Conservation (phyloP, 2,329 filamentous ascomycete species). For the Cladosporium sp. region DNA sequence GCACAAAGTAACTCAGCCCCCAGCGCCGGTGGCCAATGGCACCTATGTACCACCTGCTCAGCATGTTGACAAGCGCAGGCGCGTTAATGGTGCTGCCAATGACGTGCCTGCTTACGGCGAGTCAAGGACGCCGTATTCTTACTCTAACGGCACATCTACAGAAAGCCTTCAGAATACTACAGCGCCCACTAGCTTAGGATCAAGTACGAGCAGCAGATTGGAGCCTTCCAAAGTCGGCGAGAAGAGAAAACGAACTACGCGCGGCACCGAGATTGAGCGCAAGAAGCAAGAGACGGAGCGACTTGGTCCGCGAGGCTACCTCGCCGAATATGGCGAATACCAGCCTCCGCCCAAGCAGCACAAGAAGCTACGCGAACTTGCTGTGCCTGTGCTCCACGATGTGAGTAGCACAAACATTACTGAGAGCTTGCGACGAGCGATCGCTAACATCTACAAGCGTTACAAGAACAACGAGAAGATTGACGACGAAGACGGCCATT, state of each 20-base stretch:
- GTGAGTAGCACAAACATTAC: conserved; percentile 40
- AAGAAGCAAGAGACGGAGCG: conserved; percentile 29
- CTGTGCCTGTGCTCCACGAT: conserved; percentile 56
- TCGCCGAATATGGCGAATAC: conserved; percentile 57
- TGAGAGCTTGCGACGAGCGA: background rate
- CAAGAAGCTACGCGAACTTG: conserved; percentile 72
- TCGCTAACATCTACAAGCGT: conserved; percentile 18
- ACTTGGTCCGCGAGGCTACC: conserved; percentile 26
- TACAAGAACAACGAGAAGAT: conserved; percentile 57
- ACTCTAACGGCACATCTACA: conserved; percentile 60
- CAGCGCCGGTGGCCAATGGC: conserved; percentile 12
- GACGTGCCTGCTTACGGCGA: conserved; percentile 29
- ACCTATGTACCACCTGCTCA: conserved; percentile 33
- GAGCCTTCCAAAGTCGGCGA: conserved; percentile 67
- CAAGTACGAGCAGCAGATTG: conserved; percentile 61
- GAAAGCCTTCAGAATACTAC: conserved; percentile 66
- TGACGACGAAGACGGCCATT: conserved; percentile 96
- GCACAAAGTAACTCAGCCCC: conserved; percentile 9
- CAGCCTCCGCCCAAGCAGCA: conserved; percentile 81
- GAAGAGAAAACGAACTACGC: conserved; percentile 80
- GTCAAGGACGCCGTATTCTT: conserved; percentile 65
- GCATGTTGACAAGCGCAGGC: conserved; percentile 69
- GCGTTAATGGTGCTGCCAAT: conserved; percentile 45
- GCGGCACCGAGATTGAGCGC: conserved; percentile 25
- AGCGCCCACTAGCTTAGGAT: conserved; percentile 72